Base-by-base conservation (phyloP, 306 rosid genomes). In the Neltuma alba region DNA sequence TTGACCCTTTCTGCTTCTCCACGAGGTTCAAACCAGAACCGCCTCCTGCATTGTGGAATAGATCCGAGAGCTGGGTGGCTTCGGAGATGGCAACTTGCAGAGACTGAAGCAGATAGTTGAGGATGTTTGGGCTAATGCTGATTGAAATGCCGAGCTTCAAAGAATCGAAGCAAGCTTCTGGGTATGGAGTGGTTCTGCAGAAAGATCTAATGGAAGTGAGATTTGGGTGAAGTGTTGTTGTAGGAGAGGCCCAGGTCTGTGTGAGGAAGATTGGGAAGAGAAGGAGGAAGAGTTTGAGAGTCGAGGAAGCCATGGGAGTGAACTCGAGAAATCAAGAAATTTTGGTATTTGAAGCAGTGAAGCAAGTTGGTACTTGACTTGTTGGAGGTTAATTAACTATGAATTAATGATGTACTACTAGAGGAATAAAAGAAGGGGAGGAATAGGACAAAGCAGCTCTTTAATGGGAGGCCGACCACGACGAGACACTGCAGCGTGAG, bases 71-170 rank as follows among this genome's bases (percentile, higher is more conserved):
- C 52, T 93, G 89, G 62, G 82, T 83, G 69, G 92, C 82, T 76
- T 93, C 89, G 1, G 92, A 86, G 48, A 88, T 84, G 0, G 97
- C 87, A 3, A 11, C 75, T 81, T 88, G 72, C 45, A 93, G 96
- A 54, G 91, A 78, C 23, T 87, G 89, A 62, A 93, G 94, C 57
- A 93, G 86, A 83, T 27, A 87, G 65, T 33, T 79, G 63, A 88
- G 25, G 82, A 91, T 88, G 81, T 87, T 87, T 45, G 96, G 97
- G 23, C 76, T 77, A 77, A 91, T 91, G 80, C 52, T 83, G 38
- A 89, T 83, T 3, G 96, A 89, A 72, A 91, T 81, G 3, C 92
- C 87, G 15, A 92, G 90, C 86, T 92, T 92, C 31, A 89, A 66
- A 15, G 97, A 86, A 37, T 85, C 75, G 63, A 88, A 91, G 72